Base-by-base conservation (phyloP, 23 red algal genomes). In the Gracilariopsis chorda region DNA sequence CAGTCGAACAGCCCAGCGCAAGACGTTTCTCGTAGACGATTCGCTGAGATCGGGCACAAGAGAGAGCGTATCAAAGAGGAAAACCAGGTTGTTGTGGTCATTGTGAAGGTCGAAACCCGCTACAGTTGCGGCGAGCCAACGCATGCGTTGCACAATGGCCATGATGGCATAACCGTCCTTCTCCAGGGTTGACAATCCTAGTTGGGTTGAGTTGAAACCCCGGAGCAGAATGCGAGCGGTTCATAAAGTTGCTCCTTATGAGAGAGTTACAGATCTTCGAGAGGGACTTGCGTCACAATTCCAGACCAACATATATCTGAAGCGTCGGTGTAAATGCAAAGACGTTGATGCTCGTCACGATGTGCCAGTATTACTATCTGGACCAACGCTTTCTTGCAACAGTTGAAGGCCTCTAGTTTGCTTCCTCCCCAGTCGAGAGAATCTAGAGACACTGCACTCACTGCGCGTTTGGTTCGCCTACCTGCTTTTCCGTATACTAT, bases 251-350 rank as follows among this genome's bases (percentile, higher is more conserved):
- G 73, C 16, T 78, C 44, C 0, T 0, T 53, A 53, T 55, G 0
- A 17, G 14, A 13, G 37, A 20, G 16, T 52, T 14, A 49, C 27
- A 56, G 19, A 28, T 78, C 73, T 53, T 78, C 73, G 19, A 39
- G 73, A 49, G 73, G 73, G 19, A 53, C 43, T 70, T 70, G 63
- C 13, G 63, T 70, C 17, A 70, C 63, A 70, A 70, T 70, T 19
- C 63, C 63, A 25, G 20, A 0, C 30, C 43, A 78, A 55, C 51
- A 16, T 13, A 78, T 0, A 19, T 78, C 73, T 20, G 73, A 78
- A 17, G 73, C 73, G 43, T 78, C 73, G 0, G 73, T 53, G 43
- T 55, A 78, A 53, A 0, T 39, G 27, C 73, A 78, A 53, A 78
- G 17, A 17, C 39, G 30, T 17, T 84, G 63, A 20, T n/a, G 25